Percentiles rank a stretch among this genome's conserved stretches.
Evolutionary conservation across 371 early-diverging fungal genomes (phyloP).

Genomic region (Mucor lusitanicus): DNA sequence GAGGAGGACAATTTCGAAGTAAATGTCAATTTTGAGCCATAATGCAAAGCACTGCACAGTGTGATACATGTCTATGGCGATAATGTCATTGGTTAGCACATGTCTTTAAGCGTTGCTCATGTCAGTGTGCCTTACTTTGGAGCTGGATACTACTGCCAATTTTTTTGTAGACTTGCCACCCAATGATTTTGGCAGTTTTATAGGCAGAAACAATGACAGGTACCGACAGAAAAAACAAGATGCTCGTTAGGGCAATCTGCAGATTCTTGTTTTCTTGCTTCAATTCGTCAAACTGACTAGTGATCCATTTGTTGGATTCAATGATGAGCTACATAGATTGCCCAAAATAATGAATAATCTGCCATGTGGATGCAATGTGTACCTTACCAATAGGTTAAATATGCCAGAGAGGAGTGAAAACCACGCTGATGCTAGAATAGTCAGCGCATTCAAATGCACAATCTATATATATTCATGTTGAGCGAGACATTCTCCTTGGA

Average conservation of each 20-base stretch:
- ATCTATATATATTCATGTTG: constrained; percentile 1
- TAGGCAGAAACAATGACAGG: constrained; percentile 17
- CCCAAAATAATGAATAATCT: background rate
- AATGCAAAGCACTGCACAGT: constrained; percentile 14
- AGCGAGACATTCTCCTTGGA: background rate
- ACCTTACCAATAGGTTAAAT: constrained; percentile 14
- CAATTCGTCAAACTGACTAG: background rate
- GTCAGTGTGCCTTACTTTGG: constrained; percentile 9
- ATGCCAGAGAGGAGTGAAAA: constrained; percentile 7
- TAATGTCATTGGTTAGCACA: background rate
- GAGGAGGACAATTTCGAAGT: constrained; percentile 6
- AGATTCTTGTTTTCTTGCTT: constrained; percentile 9
- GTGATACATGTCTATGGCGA: constrained; percentile 9
- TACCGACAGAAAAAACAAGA: background rate
- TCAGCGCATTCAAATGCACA: constrained; percentile 14
- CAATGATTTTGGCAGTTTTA: constrained; percentile 12
- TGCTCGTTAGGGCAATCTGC: constrained; percentile 9
- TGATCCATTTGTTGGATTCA: constrained; percentile 7
- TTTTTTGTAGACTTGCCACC: constrained; percentile 21
- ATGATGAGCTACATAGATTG: background rate
- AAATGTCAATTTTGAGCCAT: constrained; percentile 15
- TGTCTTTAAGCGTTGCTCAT: background rate
- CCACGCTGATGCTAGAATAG: constrained; percentile 22
- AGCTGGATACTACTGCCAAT: constrained; percentile 16
- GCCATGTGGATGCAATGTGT: background rate